A percentile compares a stretch with the other conserved stretches of the same genome.
Conservation (phyloP, 306 rosid genomes). For the Dalbergia cochinchinensis region DNA sequence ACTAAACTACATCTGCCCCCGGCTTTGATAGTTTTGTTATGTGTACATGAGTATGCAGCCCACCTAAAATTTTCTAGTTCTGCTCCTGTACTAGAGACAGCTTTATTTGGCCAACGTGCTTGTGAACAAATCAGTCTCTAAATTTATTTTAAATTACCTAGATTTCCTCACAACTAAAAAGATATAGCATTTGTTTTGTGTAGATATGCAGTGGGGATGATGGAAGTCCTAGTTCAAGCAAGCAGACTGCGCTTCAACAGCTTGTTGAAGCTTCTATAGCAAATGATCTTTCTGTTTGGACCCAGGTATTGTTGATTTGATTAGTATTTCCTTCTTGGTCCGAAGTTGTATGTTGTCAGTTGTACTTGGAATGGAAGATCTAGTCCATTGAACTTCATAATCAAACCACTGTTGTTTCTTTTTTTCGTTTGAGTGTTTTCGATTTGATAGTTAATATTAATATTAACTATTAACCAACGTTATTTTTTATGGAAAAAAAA, state of each 20-base stretch:
- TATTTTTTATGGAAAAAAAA: background rate
- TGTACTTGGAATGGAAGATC: slow-evolving; percentile 32
- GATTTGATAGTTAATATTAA: slow-evolving; percentile 11
- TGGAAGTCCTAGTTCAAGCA: slow-evolving; percentile 72
- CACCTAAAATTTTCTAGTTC: slow-evolving; percentile 37
- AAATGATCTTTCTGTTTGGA: slow-evolving; percentile 86
- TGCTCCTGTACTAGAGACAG: background rate
- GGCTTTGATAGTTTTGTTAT: background rate
- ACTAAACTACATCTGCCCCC: background rate
- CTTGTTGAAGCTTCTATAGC: slow-evolving; percentile 77
- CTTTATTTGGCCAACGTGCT: slow-evolving; percentile 11
- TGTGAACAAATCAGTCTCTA: slow-evolving; percentile 13
- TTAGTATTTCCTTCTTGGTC: slow-evolving; percentile 34
- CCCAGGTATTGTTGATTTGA: slow-evolving; percentile 65
- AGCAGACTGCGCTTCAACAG: slow-evolving; percentile 81
- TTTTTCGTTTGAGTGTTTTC: slow-evolving; percentile 7
- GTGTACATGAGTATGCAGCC: background rate
- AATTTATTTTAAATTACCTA: slow-evolving; percentile 4
- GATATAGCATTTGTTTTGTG: slow-evolving; percentile 35
- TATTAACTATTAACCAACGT: no score
- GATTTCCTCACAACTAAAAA: slow-evolving; percentile 36
- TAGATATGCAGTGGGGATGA: slow-evolving; percentile 78
- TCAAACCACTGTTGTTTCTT: slow-evolving; percentile 9
- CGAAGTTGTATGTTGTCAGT: slow-evolving; percentile 6
- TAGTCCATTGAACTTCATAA: slow-evolving; percentile 10